Conservation (phyloP, 1,284 basidiomycete genomes). For the Ceratobasidium sp. region DNA sequence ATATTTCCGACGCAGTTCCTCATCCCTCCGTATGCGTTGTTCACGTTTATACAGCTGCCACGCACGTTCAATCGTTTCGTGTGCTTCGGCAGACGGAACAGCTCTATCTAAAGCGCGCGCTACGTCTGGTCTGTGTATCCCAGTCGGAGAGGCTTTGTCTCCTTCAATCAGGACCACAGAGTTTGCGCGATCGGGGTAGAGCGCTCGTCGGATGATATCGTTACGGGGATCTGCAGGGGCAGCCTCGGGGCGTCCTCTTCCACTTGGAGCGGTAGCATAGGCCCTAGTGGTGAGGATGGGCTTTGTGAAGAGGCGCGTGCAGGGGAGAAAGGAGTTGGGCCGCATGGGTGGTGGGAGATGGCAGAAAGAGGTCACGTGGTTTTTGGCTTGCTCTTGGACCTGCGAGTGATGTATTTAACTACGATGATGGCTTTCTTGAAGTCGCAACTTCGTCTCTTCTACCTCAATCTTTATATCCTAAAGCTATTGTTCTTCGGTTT, state of each 20-base stretch:
- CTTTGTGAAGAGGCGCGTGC: neutral
- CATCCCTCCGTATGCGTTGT: conserved; percentile 74
- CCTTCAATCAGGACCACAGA: conserved; percentile 50
- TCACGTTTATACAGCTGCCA: conserved; percentile 88
- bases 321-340: neutral
- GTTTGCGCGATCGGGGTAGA: conserved; percentile 83
- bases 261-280: conserved; percentile 39
- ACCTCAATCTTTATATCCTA: too few species aligned
- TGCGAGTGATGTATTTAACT: too few species aligned
- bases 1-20: conserved; percentile 78
- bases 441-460: too few species aligned
- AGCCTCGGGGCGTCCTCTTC: conserved; percentile 26
- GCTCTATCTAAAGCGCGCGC: conserved; percentile 77
- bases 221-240: conserved; percentile 69
- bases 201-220: conserved; percentile 79
- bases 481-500: too few species aligned
- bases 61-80: conserved; percentile 94
- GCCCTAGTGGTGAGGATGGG: neutral
- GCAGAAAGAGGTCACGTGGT: neutral
- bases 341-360: conserved; percentile 26
- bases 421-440: too few species aligned
- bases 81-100: conserved; percentile 87
- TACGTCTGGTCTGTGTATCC: conserved; percentile 84
- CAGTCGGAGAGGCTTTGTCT: conserved; percentile 75
- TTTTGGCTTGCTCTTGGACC: too few species aligned